These are phyloP conservation scores for Nakazawaea anatomiae DNA, from an alignment of 805 yeast species.

Conservation along the genomic window DNA sequence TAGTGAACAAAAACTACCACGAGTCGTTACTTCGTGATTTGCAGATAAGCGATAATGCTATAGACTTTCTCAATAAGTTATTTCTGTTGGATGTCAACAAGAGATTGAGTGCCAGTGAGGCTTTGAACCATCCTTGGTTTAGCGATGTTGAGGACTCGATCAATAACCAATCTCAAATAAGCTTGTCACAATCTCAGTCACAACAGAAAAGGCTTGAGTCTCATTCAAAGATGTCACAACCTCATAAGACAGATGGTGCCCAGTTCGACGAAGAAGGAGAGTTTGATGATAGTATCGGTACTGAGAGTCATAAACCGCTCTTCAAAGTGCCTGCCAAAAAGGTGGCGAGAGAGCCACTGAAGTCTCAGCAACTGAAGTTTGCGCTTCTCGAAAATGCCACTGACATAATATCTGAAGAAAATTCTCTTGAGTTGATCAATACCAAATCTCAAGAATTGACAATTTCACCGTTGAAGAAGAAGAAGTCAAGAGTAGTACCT, in stretches of 20 bases:
- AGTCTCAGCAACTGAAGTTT: constrained; percentile 4
- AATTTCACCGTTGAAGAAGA: constrained; percentile 3
- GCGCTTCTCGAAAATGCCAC: neutral
- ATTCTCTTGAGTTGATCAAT: neutral
- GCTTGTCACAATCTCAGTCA: constrained; percentile 66
- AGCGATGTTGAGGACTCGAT: constrained; percentile 18
- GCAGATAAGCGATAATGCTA: constrained; percentile 8
- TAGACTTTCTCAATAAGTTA: constrained; percentile 64
- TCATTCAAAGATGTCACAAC: constrained; percentile 18
- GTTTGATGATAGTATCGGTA: neutral
- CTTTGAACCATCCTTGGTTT: constrained; percentile 84
- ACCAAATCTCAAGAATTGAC: neutral
- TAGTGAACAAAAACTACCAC: constrained; percentile 73
- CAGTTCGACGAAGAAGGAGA: constrained; percentile 7
- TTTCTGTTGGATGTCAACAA: constrained; percentile 71
- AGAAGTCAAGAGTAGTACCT: constrained; percentile 6
- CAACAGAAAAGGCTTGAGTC: constrained; percentile 48
- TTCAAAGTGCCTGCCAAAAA: constrained; percentile 8
- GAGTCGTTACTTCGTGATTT: constrained; percentile 60
- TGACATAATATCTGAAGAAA: neutral
- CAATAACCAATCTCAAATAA: constrained; percentile 36
- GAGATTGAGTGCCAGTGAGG: constrained; percentile 70
- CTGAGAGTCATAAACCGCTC: neutral
- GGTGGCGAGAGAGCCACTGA: constrained; percentile 1
- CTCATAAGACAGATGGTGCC: neutral